Conservation (phyloP, 352 stramenopile species). For the Phytophthora ohioensis region DNA sequence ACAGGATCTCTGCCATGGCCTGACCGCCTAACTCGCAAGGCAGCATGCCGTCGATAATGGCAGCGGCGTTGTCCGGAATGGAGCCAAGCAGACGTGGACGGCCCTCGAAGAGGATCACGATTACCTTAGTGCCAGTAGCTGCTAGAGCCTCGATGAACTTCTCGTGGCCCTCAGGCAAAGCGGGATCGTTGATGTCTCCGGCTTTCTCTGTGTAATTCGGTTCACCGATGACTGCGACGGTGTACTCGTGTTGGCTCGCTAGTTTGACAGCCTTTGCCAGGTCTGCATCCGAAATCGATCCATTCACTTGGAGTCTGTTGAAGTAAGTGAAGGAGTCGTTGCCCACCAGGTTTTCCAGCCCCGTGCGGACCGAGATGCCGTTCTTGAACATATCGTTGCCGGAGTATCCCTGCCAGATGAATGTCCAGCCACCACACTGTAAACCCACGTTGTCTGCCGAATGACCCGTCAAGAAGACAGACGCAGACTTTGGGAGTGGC, state of each 20-base stretch:
- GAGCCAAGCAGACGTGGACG: slow-evolving; percentile 75
- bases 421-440: slow-evolving; percentile 74
- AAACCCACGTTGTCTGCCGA: slow-evolving; percentile 65
- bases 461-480: slow-evolving; percentile 69
- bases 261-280: neutral
- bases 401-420: slow-evolving; percentile 79
- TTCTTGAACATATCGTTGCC: slow-evolving; percentile 57
- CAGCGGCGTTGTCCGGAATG: slow-evolving; percentile 55
- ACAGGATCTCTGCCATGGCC: slow-evolving; percentile 83
- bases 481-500: slow-evolving; percentile 40
- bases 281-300: neutral
- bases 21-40: slow-evolving; percentile 75
- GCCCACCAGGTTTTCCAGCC: slow-evolving; percentile 27
- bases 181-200: slow-evolving; percentile 78
- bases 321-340: slow-evolving; percentile 50
- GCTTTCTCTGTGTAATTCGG: slow-evolving; percentile 48
- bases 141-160: slow-evolving; percentile 69
- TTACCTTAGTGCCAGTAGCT: slow-evolving; percentile 69
- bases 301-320: slow-evolving; percentile 50
- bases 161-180: slow-evolving; percentile 61
- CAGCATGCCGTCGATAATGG: slow-evolving; percentile 76
- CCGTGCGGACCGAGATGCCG: slow-evolving; percentile 50
- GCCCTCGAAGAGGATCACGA: slow-evolving; percentile 77
- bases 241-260: slow-evolving; percentile 43
- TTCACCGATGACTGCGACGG: slow-evolving; percentile 77